A percentile compares a stretch with the other conserved stretches of the same genome.
These are phyloP conservation scores for Chaetoscypha palmicola DNA, from an alignment of 2,329 filamentous ascomycete genomes.

Conservation along the genomic window DNA sequence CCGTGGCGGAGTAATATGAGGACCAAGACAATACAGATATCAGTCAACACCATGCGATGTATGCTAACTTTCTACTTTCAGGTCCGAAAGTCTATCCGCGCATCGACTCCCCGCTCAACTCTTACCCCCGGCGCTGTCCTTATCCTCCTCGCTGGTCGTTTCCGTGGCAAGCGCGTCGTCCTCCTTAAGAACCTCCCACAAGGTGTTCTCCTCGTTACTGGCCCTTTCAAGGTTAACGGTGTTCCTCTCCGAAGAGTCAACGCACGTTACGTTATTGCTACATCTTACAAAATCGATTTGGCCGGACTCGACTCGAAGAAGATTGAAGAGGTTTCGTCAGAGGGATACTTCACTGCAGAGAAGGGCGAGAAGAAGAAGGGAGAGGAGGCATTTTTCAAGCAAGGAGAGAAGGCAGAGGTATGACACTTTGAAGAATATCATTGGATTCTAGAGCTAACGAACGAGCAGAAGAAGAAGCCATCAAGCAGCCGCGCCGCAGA, in stretches of 20 bases:
- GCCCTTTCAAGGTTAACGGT: conserved; percentile 99
- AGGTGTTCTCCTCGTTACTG: conserved; percentile 97
- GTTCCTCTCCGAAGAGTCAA: conserved; percentile 94
- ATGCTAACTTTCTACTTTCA: conserved; percentile 38
- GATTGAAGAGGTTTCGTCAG: conserved; percentile 64
- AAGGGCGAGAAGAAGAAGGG: conserved; percentile 91
- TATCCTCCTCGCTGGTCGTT: conserved; percentile 98
- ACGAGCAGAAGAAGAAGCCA: conserved; percentile 87
- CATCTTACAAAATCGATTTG: conserved; percentile 78
- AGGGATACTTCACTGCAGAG: conserved; percentile 95
- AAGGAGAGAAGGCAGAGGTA: conserved; percentile 97
- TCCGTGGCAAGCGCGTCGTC: conserved; percentile 99
- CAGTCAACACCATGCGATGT: conserved; percentile 1
- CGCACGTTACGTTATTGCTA: conserved; percentile 88
- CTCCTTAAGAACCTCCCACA: conserved; percentile 97
- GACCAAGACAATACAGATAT: no score
- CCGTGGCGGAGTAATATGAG: no score
- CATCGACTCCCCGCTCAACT: conserved; percentile 78
- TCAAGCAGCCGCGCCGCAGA: conserved; percentile 86
- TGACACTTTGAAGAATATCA: conserved; percentile 31
- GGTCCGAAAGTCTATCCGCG: conserved; percentile 90
- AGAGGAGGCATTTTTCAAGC: conserved; percentile 99
- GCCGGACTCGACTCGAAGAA: conserved; percentile 83
- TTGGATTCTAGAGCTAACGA: conserved; percentile 12
- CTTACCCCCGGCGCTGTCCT: conserved; percentile 94